Conservation (phyloP, 2,329 filamentous ascomycete species). For the Curvularia sp. region DNA sequence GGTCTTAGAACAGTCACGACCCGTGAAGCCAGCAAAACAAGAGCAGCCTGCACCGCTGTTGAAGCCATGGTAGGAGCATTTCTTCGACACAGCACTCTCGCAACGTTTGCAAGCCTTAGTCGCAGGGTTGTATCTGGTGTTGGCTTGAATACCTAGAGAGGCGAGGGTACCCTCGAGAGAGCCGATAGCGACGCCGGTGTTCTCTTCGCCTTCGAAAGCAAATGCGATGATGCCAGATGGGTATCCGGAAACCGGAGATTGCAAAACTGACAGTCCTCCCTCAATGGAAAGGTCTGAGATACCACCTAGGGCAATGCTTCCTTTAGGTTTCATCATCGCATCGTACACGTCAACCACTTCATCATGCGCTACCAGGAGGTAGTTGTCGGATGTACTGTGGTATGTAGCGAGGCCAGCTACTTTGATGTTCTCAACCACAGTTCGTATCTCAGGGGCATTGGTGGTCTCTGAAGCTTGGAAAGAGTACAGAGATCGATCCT, state of each 20-base stretch:
- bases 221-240: constrained; percentile 32
- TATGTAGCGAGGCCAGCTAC: constrained; percentile 35
- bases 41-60: constrained; percentile 16
- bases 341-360: constrained; percentile 36
- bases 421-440: constrained; percentile 24
- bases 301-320: constrained; percentile 28
- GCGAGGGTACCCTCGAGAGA: constrained; percentile 26
- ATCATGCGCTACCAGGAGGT: constrained; percentile 36
- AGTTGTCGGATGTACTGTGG: constrained; percentile 25
- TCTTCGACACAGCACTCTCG: constrained; percentile 19
- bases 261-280: constrained; percentile 37
- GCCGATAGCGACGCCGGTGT: constrained; percentile 33
- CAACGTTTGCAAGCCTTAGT: constrained; percentile 28
- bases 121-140: constrained; percentile 31
- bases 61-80: constrained; percentile 36
- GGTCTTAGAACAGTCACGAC: constrained; percentile 28
- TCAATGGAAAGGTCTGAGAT: constrained; percentile 36
- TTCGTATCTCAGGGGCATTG: constrained; percentile 26
- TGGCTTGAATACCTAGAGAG: constrained; percentile 25
- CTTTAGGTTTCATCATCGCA: constrained; percentile 21
- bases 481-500: constrained; percentile 38
- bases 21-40: constrained; percentile 38
- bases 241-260: constrained; percentile 21
- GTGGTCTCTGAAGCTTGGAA: constrained; percentile 39
- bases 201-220: constrained; percentile 38